These are phyloP conservation scores for Aspergillus pseudotamarii DNA, from an alignment of 2,329 filamentous ascomycete species.

Conservation along the genomic window DNA sequence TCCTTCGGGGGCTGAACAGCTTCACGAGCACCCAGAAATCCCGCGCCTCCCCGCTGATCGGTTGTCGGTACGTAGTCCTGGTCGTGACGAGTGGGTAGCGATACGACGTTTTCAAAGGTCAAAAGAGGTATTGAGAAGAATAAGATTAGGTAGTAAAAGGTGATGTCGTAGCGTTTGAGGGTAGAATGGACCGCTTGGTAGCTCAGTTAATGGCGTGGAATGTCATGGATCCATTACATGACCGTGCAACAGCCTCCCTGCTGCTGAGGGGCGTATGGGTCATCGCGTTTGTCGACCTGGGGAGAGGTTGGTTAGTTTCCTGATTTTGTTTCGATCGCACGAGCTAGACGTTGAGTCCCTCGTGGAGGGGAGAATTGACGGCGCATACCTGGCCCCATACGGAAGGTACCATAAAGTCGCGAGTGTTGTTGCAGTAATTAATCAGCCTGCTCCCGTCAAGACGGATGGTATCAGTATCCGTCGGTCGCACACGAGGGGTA, in stretches of 20 bases:
- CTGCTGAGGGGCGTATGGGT: constrained; percentile 97
- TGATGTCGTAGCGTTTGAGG: constrained; percentile 24
- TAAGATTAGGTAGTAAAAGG: constrained; percentile 21
- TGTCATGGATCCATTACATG: constrained; percentile 66
- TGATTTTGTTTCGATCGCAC: neutral
- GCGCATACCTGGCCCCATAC: constrained; percentile 78
- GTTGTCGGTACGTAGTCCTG: constrained; percentile 1
- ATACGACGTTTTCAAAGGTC: neutral
- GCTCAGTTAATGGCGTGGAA: constrained; percentile 19
- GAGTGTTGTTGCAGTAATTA: constrained; percentile 95
- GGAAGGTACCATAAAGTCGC: constrained; percentile 98
- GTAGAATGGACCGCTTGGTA: constrained; percentile 24
- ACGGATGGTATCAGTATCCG: constrained; percentile 7
- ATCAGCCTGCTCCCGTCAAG: constrained; percentile 70
- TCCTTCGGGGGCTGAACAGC: constrained; percentile 17
- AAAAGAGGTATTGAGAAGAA: constrained; percentile 17
- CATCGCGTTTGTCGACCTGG: constrained; percentile 87
- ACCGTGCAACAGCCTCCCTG: constrained; percentile 89
- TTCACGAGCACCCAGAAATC: constrained; percentile 14
- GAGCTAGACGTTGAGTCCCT: neutral
- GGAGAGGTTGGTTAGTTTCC: constrained; percentile 9
- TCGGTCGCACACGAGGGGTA: constrained; percentile 9
- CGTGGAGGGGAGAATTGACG: neutral
- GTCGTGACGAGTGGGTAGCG: neutral
- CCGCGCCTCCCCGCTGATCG: neutral